phyloP scores from a whole-genome alignment of 2,329 filamentous ascomycete species.

The Shiraia sp. region DNA sequence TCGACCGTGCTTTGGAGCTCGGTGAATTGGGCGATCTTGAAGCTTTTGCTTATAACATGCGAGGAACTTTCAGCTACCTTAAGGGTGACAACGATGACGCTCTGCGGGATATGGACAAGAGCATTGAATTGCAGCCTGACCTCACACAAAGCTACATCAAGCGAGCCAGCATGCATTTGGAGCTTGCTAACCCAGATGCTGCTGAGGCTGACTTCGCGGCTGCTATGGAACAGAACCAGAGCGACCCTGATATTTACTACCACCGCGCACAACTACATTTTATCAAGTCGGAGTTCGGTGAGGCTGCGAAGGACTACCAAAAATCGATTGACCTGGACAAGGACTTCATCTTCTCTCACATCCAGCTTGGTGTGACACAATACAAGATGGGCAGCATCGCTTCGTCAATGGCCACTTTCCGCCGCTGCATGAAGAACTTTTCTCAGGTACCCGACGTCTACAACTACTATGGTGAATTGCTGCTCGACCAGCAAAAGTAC shows the following conservation, averaged over 20 bases:
- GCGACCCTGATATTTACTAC: constrained; percentile 98
- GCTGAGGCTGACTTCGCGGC: constrained; percentile 86
- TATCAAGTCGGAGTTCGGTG: constrained; percentile 90
- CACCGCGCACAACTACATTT: constrained; percentile 98
- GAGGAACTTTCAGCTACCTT: constrained; percentile 92
- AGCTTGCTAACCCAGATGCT: constrained; percentile 83
- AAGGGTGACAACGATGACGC: constrained; percentile 85
- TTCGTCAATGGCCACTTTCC: constrained; percentile 97
- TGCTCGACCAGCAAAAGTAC: constrained; percentile 95
- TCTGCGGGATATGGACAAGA: constrained; percentile 84
- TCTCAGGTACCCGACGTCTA: constrained; percentile 95
- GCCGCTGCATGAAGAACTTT: constrained; percentile 97
- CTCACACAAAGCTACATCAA: constrained; percentile 98
- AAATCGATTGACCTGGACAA: constrained; percentile 97
- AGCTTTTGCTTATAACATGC: constrained; percentile 93
- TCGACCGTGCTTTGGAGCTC: constrained; percentile 84
- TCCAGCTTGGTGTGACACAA: constrained; percentile 97
- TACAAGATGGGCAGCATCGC: constrained; percentile 99
- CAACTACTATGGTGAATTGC: constrained; percentile 98
- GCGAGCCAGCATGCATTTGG: constrained; percentile 95
- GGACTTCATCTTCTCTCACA: constrained; percentile 98
- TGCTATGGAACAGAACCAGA: constrained; percentile 80
- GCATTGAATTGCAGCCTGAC: constrained; percentile 82
- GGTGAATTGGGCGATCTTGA: constrained; percentile 80
- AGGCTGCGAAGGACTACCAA: constrained; percentile 97